Percentiles rank a stretch among this genome's conserved stretches.
Evolutionary conservation across 78 protist species (phyloP).

Genomic region (slime mould (Dictyostelium discoideum)): DNA sequence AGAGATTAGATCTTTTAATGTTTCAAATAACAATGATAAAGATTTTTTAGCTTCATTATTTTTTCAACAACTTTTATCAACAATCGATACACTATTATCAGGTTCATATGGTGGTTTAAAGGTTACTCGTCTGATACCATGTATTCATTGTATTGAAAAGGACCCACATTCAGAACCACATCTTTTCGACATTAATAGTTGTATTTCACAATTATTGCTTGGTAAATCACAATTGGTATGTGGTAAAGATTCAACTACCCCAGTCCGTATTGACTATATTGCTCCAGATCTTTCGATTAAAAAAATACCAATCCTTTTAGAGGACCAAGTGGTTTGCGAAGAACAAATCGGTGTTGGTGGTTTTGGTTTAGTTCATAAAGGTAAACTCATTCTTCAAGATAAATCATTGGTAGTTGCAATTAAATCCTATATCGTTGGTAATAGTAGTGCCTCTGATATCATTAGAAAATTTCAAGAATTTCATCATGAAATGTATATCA

Average conservation of each 20-base stretch:
- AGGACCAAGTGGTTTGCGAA: constrained; percentile 31
- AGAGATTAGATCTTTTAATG: constrained; percentile 40
- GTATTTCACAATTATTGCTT: constrained; percentile 40
- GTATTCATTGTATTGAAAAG: constrained; percentile 57
- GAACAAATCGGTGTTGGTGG: constrained; percentile 78
- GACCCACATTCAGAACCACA: constrained; percentile 47
- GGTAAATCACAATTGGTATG: constrained; percentile 50
- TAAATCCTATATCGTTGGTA: constrained; percentile 27
- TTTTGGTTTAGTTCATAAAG: constrained; percentile 73
- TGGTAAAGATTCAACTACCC: constrained; percentile 36
- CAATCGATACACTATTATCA: constrained; percentile 40
- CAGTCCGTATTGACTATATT: constrained; percentile 42
- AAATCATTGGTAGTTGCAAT: constrained; percentile 57
- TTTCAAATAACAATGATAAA: background rate
- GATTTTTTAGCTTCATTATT: constrained; percentile 27
- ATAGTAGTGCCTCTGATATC: constrained; percentile 23
- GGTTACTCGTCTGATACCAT: constrained; percentile 52
- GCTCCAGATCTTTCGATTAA: constrained; percentile 73
- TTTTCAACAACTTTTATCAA: constrained; percentile 38
- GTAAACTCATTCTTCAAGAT: background rate
- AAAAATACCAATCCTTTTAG: constrained; percentile 32
- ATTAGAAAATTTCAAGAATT: constrained; percentile 71
- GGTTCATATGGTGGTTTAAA: constrained; percentile 26
- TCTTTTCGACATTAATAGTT: constrained; percentile 36
- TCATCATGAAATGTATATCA: constrained; percentile 75